A percentile compares a stretch with the other conserved stretches of the same genome.
Evolutionary conservation across 2,329 filamentous ascomycete genomes (phyloP).

Genomic region (Lachnellula occidentalis): DNA sequence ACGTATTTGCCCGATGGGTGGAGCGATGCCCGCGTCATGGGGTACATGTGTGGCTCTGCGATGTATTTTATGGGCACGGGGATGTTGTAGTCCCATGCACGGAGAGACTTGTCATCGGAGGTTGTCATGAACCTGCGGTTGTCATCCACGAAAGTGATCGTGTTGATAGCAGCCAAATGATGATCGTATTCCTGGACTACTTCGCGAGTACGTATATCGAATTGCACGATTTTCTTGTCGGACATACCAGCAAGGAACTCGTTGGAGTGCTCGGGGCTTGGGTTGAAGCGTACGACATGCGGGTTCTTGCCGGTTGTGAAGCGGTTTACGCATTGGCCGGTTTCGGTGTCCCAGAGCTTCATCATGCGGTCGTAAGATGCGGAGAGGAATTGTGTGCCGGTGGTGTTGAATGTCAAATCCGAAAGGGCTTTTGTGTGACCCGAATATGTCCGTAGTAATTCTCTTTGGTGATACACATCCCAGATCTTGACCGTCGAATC

Average conservation of each 20-base stretch:
- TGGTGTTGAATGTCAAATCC: conserved; percentile 79
- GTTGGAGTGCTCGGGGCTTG: conserved; percentile 66
- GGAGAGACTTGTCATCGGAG: conserved; percentile 90
- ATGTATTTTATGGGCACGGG: conserved; percentile 98
- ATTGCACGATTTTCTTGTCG: conserved; percentile 98
- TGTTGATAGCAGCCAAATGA: conserved; percentile 96
- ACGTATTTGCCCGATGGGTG: conserved; percentile 94
- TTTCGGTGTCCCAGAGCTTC: conserved; percentile 98
- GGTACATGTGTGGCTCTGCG: conserved; percentile 96
- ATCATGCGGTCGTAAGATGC: conserved; percentile 93
- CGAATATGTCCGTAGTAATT: conserved; percentile 83
- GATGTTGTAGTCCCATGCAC: conserved; percentile 98
- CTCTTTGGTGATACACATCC: conserved; percentile 86
- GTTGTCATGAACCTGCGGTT: conserved; percentile 96
- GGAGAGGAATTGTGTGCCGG: conserved; percentile 81
- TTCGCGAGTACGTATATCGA: conserved; percentile 75
- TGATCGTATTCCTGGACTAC: conserved; percentile 97
- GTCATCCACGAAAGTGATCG: conserved; percentile 91
- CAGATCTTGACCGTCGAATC: conserved; percentile 90
- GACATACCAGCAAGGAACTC: conserved; percentile 97
- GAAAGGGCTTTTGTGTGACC: conserved; percentile 88
- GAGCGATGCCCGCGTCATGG: conserved; percentile 76
- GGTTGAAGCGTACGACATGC: conserved; percentile 92
- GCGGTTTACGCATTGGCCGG: conserved; percentile 77
- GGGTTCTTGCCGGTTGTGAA: conserved; percentile 94